Conservation (phyloP, 2,329 filamentous ascomycete genomes). For the Fusarium globosum region DNA sequence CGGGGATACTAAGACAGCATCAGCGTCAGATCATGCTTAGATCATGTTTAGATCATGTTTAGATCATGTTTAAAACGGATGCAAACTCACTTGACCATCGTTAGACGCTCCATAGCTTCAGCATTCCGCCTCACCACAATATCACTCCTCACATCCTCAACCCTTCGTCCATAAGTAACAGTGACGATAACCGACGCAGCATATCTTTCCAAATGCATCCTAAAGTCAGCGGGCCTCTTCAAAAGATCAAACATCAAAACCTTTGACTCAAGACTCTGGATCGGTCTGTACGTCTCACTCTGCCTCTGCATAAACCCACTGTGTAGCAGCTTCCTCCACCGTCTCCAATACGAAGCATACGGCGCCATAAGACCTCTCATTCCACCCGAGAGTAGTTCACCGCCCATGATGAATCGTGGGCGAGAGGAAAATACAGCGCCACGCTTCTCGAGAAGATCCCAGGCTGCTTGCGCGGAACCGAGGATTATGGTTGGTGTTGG, state of each 20-base stretch:
- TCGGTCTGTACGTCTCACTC: conserved; percentile 55
- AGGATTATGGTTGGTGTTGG: conserved; percentile 56
- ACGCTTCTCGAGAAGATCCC: conserved; percentile 57
- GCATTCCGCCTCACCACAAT: conserved; percentile 52
- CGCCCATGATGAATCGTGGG: conserved; percentile 59
- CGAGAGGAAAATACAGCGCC: conserved; percentile 58
- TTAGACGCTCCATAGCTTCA: conserved; percentile 57
- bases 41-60: no score
- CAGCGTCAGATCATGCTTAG: neutral
- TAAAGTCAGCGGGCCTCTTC: conserved; percentile 43
- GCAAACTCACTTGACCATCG: conserved; percentile 54
- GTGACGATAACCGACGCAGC: conserved; percentile 57
- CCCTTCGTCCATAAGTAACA: conserved; percentile 54
- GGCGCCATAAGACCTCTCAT: conserved; percentile 58
- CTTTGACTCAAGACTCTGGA: conserved; percentile 56
- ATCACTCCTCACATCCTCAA: conserved; percentile 48
- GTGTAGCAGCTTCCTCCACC: conserved; percentile 57
- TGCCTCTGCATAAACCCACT: conserved; percentile 57
- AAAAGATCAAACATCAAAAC: conserved; percentile 55
- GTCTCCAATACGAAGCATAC: conserved; percentile 55
- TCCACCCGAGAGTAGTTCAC: conserved; percentile 54
- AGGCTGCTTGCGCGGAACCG: conserved; percentile 56
- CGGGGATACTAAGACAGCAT: conserved; percentile 29
- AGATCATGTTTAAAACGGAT: no score
- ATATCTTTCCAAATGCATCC: conserved; percentile 38